A percentile compares a stretch with the other conserved stretches of the same genome.
Conservation (phyloP, 257 asterid species). For the Marsdenia floribunda region DNA sequence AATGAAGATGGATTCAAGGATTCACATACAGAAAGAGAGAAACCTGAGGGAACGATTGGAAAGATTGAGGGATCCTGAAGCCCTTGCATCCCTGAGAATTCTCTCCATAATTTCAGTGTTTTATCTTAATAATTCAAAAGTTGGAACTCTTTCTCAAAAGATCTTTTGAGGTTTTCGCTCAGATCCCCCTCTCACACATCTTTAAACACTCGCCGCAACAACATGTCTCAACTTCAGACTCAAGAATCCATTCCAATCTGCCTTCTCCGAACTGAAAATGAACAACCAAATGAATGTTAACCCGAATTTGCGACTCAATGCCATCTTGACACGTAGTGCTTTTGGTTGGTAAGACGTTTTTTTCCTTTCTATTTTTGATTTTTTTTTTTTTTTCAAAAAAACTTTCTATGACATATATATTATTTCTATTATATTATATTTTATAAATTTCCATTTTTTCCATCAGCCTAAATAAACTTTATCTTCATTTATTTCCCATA, state of each 20-base stretch:
- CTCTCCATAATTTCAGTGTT: conserved; percentile 55
- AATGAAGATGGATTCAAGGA: neutral
- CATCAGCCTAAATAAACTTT: too few relatives aligned
- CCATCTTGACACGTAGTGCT: neutral
- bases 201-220: neutral
- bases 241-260: neutral
- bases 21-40: neutral
- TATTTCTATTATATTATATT: neutral
- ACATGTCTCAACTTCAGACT: neutral
- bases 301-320: neutral
- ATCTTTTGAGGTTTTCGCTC: neutral
- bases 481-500: too few relatives aligned
- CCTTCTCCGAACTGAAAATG: neutral
- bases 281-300: neutral
- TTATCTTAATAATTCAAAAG: too few relatives aligned
- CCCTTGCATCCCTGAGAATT: conserved; percentile 73
- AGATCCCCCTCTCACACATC: conserved; percentile 4
- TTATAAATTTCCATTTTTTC: too few relatives aligned
- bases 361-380: too few relatives aligned
- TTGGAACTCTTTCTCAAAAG: neutral
- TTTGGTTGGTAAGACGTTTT: too few relatives aligned
- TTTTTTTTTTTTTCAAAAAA: too few relatives aligned
- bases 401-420: too few relatives aligned
- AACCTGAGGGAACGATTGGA: conserved; percentile 92
- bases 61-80: conserved; percentile 91